Base-by-base conservation (phyloP, 306 rosid genomes). In the Lagenaria siceraria region DNA sequence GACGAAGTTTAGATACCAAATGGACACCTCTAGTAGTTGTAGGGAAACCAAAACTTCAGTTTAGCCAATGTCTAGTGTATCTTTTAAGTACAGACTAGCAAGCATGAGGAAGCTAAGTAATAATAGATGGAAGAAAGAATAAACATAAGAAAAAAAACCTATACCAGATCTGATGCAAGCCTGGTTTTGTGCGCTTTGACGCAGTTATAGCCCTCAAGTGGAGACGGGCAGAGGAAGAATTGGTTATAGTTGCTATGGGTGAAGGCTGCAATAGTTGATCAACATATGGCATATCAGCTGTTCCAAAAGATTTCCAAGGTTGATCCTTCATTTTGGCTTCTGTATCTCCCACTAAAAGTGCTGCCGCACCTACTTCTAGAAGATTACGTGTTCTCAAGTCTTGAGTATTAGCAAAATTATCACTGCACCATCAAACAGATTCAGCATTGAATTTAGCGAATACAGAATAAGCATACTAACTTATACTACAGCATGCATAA, bases 181-280 rank as follows among this genome's bases (percentile, higher is more conserved):
- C 89, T 0, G 86, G 81, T 83, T 86, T 92, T 72, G 86, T 87
- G 87, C 99, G 99, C 82, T 92, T 96, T 38, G 91, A 96, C 79
- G 97, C 91, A 77, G 99, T 90, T 83, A 96, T 89, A 79, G 97
- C 99, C 87, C 99, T 92, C 81, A 96, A 76, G 81, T 92, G 98
- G 53, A 92, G 88, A 78, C 90, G 92, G 38, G 97, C 88, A 77
- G 96, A 83, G 33, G 86, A 90, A 83, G 96, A 89, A 85, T 90
- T 84, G 81, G 98, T 87, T 70, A 88, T 88, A 49, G 97, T 87
- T 46, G 97, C 83, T 77, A 92, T 92, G 40, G 97, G 97, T 7
- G 93, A 90, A 81, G 96, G 91, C 87, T 88, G 97, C 88, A 89
- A 77, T 51, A 96, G 90, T 84, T 96, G 98, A 83, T 96, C 99